Evolutionary conservation across 2,329 filamentous ascomycete species (phyloP).

Genomic region (Neonectria faginata): DNA sequence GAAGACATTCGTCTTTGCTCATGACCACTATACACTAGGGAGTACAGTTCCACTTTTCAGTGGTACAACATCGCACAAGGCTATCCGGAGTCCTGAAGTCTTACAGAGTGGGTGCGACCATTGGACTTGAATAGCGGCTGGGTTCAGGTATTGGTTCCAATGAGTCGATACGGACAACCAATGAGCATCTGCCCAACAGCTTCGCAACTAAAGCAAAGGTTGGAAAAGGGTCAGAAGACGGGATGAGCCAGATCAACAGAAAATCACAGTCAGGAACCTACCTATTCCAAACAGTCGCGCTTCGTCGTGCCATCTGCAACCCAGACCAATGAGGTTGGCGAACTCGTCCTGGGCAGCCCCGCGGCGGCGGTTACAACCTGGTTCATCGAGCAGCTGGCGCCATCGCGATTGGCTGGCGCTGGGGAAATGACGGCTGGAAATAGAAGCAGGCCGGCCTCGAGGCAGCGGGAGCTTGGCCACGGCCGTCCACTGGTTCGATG

Average conservation of each 20-base stretch:
- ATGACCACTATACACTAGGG: not conserved
- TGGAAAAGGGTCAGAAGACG: not conserved
- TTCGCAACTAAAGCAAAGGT: not conserved
- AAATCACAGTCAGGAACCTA: not conserved
- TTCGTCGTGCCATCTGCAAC: conserved; percentile 7
- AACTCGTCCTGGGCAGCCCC: conserved; percentile 13
- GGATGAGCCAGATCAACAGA: not conserved
- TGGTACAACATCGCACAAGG: not conserved
- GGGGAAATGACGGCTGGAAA: conserved; percentile 4
- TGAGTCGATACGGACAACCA: not conserved
- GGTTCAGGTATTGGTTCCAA: too few species aligned
- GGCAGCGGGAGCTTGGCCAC: conserved; percentile 22
- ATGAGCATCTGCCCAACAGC: not conserved
- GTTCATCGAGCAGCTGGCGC: not conserved
- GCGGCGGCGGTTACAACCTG: conserved; percentile 27
- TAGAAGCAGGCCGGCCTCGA: conserved; percentile 2
- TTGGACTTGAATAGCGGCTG: not conserved
- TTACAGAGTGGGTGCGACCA: not conserved
- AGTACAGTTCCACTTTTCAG: not conserved
- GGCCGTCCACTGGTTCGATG: conserved; percentile 11
- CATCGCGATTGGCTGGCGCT: conserved; percentile 11
- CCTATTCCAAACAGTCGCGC: not conserved
- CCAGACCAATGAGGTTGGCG: conserved; percentile 16
- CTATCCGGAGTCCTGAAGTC: not conserved
- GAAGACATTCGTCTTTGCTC: not conserved